These are phyloP conservation scores for Annona cherimola DNA, from an alignment of 164 flowering plant genomes.

Conservation along the genomic window DNA sequence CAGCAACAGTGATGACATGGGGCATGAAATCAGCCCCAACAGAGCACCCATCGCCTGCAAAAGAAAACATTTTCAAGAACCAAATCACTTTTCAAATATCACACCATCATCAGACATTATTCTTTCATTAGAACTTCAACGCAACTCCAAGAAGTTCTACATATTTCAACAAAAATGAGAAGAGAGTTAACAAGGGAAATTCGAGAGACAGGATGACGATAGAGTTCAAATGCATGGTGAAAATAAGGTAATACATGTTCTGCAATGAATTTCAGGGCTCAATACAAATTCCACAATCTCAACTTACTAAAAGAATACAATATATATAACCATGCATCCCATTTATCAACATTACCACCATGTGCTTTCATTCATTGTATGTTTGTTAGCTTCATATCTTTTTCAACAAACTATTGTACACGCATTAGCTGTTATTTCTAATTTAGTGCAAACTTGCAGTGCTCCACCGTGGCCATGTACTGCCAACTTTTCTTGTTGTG, in stretches of 20 bases:
- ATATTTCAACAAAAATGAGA: neutral
- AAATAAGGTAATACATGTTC: neutral
- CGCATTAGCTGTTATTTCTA: too few species aligned
- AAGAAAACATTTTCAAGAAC: conserved; percentile 7
- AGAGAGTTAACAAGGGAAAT: neutral
- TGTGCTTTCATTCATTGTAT: too few species aligned
- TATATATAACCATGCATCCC: too few species aligned
- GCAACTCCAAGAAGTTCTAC: neutral
- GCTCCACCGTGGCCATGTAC: neutral
- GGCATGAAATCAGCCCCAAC: conserved; percentile 76
- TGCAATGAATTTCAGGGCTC: neutral
- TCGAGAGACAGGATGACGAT: neutral
- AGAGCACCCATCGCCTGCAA: conserved; percentile 49
- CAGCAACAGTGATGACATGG: conserved; percentile 63
- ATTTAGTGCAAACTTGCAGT: neutral
- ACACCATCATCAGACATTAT: neutral
- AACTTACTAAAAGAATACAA: too few species aligned
- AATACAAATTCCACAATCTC: too few species aligned
- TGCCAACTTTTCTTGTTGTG: neutral
- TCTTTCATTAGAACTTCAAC: neutral
- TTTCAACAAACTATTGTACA: too few species aligned
- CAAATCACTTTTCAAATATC: conserved; percentile 1
- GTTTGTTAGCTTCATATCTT: too few species aligned
- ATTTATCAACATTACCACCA: too few species aligned
- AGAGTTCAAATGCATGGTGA: neutral